Percentiles rank a stretch among this genome's conserved stretches.
phyloP scores from a whole-genome alignment of 495 filamentous ascomycete genomes.

The Xylaria intraflava region DNA sequence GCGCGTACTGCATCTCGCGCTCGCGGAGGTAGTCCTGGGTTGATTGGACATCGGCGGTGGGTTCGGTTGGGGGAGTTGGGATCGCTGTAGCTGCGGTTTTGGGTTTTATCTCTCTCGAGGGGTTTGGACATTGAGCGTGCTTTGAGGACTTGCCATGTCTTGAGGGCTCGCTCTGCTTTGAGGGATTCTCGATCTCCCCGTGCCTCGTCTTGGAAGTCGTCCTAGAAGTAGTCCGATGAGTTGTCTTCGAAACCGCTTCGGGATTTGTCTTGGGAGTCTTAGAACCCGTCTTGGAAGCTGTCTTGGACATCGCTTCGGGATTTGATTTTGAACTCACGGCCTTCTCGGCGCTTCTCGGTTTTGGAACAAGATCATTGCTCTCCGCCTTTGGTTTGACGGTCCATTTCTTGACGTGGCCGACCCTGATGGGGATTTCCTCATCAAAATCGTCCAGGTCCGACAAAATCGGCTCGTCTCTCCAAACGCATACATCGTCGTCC shows the following conservation, averaged over 20 bases:
- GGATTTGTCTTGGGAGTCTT: neutral
- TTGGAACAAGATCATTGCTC: neutral
- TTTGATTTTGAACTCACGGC: neutral
- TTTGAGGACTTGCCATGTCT: neutral
- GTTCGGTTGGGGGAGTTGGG: neutral
- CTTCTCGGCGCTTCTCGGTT: neutral
- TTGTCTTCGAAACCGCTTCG: neutral
- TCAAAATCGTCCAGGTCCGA: conserved; percentile 6
- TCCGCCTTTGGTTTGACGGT: neutral
- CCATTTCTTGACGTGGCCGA: neutral
- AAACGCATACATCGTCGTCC: conserved; percentile 19
- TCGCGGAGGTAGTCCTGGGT: conserved; percentile 12
- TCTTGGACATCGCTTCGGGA: neutral
- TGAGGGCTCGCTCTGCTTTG: no score
- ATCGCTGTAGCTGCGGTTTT: neutral
- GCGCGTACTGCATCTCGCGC: conserved; percentile 11
- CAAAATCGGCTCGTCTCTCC: conserved; percentile 7
- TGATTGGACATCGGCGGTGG: conserved; percentile 1
- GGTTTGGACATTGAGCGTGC: neutral
- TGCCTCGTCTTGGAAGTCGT: neutral
- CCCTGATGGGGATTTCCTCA: conserved; percentile 8
- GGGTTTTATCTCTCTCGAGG: neutral
- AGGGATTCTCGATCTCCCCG: neutral
- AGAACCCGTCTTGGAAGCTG: neutral
- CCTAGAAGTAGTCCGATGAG: no score